These are phyloP conservation scores for Gynostemma pentaphyllum DNA, from an alignment of 306 rosid genomes.

Conservation along the genomic window DNA sequence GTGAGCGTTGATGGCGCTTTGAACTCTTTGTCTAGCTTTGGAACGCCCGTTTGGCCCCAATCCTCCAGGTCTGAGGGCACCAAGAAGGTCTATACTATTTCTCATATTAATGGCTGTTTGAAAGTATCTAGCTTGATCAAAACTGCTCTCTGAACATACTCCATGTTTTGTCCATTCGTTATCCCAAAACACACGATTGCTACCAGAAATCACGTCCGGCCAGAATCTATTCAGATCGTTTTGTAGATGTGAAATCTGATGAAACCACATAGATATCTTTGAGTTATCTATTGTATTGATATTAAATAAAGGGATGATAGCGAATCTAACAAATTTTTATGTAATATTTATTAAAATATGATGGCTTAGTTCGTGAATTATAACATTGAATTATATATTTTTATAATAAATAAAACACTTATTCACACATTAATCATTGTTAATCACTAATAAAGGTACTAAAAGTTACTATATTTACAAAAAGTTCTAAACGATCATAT, in stretches of 20 bases:
- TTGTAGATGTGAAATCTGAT: background rate
- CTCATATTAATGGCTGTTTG: background rate
- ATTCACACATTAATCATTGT: too few species aligned
- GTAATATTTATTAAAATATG: too few species aligned
- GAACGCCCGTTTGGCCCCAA: background rate
- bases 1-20: background rate
- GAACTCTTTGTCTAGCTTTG: background rate
- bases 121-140: background rate
- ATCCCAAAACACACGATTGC: background rate
- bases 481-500: too few species aligned
- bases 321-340: too few species aligned
- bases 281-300: too few species aligned
- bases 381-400: too few species aligned
- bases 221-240: background rate
- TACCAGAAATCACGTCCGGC: background rate
- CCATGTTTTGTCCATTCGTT: constrained; percentile 3
- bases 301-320: too few species aligned
- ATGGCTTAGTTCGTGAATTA: too few species aligned
- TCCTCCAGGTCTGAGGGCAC: background rate
- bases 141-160: background rate
- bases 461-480: too few species aligned
- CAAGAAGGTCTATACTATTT: background rate
- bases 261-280: background rate
- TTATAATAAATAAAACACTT: too few species aligned
- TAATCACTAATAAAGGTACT: too few species aligned